Conservation (phyloP, 2,329 filamentous ascomycete species). For the Bertia moriformis region DNA sequence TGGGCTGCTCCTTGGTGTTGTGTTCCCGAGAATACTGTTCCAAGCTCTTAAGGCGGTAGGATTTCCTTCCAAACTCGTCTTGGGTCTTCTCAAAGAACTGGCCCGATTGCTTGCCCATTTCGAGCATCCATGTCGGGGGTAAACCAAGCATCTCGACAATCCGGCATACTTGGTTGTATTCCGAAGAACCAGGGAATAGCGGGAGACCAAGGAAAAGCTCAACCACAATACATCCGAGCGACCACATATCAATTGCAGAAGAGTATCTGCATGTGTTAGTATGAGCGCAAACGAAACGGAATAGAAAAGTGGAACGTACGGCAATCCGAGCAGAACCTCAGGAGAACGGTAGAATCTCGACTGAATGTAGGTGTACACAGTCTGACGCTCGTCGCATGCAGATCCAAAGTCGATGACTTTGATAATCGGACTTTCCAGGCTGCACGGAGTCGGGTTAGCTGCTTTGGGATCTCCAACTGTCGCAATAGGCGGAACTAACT, state of each 20-base stretch:
- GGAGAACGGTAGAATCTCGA: constrained; percentile 95
- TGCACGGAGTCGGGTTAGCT: neutral
- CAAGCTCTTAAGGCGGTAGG: constrained; percentile 88
- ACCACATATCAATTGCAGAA: constrained; percentile 99
- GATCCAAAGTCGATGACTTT: constrained; percentile 99
- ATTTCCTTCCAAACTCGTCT: constrained; percentile 84
- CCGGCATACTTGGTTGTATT: constrained; percentile 94
- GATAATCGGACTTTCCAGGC: constrained; percentile 91
- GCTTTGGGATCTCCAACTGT: neutral
- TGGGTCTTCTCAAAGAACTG: constrained; percentile 90
- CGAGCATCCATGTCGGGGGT: constrained; percentile 96
- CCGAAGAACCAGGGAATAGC: constrained; percentile 88
- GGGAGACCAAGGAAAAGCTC: constrained; percentile 91
- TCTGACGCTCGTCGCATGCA: constrained; percentile 93
- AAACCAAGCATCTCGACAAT: constrained; percentile 98
- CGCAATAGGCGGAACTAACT: constrained; percentile 17
- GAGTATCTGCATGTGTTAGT: constrained; percentile 44
- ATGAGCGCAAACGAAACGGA: neutral
- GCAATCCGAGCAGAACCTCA: constrained; percentile 84
- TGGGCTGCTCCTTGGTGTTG: constrained; percentile 92
- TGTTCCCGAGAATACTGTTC: constrained; percentile 95
- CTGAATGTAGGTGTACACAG: constrained; percentile 98
- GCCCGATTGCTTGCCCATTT: constrained; percentile 93
- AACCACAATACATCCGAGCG: constrained; percentile 91
- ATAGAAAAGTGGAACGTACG: constrained; percentile 15